Conservation (phyloP, 805 yeast species). For the Sugiyamaella boreocaroliniensis region DNA sequence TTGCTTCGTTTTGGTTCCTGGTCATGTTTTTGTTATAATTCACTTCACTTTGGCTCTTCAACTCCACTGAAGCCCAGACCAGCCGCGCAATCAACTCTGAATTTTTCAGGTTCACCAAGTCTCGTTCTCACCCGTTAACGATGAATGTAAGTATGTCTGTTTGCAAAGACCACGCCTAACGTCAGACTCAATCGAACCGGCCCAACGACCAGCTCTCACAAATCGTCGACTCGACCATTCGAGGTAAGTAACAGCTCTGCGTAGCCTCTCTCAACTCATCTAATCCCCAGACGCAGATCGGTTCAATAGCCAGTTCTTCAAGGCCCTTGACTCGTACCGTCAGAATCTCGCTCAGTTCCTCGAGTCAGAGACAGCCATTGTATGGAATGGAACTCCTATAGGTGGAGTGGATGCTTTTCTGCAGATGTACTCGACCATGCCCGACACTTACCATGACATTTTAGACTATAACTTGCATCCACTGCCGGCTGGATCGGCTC, state of each 20-base stretch:
- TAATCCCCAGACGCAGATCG: slow-evolving; percentile 16
- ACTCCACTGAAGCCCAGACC: too few species aligned
- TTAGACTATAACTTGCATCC: slow-evolving; percentile 35
- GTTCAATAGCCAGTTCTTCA: slow-evolving; percentile 28
- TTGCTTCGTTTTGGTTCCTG: too few species aligned
- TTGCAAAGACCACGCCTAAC: neutral
- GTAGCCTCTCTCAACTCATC: neutral
- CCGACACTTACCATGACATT: slow-evolving; percentile 32
- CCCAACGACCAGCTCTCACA: neutral
- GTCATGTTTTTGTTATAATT: too few species aligned
- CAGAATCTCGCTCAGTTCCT: slow-evolving; percentile 22
- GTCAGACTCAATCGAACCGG: neutral
- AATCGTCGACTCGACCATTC: neutral
- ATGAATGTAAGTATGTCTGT: neutral
- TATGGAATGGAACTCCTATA: slow-evolving; percentile 39
- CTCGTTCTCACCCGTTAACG: neutral
- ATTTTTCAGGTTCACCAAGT: neutral
- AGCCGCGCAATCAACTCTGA: neutral
- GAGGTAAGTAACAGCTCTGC: slow-evolving; percentile 1
- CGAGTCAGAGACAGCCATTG: slow-evolving; percentile 31
- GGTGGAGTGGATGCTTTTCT: slow-evolving; percentile 33
- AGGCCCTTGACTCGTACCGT: slow-evolving; percentile 29
- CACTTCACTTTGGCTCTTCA: too few species aligned
- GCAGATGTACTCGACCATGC: slow-evolving; percentile 31
- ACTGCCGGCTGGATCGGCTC: slow-evolving; percentile 36